Base-by-base conservation (phyloP, 345 rosid species). In the Syzygium oleosum region DNA sequence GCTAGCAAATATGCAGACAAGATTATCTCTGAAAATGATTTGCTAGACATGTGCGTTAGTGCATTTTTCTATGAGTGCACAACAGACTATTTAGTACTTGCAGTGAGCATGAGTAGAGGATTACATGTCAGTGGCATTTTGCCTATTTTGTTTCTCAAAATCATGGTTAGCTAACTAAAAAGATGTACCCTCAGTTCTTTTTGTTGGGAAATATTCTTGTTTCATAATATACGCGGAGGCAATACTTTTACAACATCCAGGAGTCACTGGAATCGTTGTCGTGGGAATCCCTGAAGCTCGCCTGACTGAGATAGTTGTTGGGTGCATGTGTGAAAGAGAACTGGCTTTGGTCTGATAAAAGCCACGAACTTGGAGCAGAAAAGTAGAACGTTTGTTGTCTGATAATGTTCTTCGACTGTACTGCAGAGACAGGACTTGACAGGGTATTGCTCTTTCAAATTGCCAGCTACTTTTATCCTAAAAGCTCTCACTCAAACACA, bases 221-320 rank as follows among this genome's bases (percentile, higher is more conserved):
- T 87, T 86, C 41, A 25, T 87, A 84, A 41, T 85, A 85, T 85
- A 96, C 96, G 95, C 95, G 15, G 99, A 97, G 88, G 90, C 91
- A 55, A 87, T 93, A 84, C 89, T 95, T 52, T 55, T 90, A 49
- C 88, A 91, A 89, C 99, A 95, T 90, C 95, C 95, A 2, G 96
- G 96, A 92, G 88, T 95, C 84, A 51, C 43, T 68, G 94, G 92
- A 84, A 88, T 88, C 9, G 92, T 97, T 59, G 91, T 94, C 23
- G 91, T 95, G 90, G 98, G 99, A 73, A 85, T 94, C 84, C 94
- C 91, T 9, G 95, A 95, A 79, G 88, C 87, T 89, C 95, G 94
- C 53, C 90, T 96, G 52, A 89, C 92, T 6, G 99, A 97, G 91
- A 94, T 92, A 94, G 97, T 95, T 14, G 93, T 95, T 78, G 98